Base-by-base conservation (phyloP, 176 grass and related monocot genomes). In the Cenchrus purpureus region DNA sequence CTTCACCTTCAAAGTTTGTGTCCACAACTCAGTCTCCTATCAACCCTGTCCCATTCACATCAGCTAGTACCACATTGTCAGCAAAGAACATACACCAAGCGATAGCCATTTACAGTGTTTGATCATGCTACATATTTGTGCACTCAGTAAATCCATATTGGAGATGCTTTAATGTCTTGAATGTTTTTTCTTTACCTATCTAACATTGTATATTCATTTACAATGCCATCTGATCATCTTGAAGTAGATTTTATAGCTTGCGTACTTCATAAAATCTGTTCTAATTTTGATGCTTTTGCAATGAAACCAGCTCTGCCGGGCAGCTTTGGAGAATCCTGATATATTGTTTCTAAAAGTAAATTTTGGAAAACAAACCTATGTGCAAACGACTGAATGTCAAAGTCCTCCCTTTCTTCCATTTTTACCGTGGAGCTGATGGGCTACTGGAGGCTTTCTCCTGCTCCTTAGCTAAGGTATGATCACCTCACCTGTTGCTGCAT, bases 351-450 rank as follows among this genome's bases (percentile, higher is more conserved):
- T 99, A 42, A 99, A 99, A 81, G 90, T 99, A 62, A 99, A 99
- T 78, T 99, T 99, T 76, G 97, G 93, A 99, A 94, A 99, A 99
- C 83, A 99, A 99, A 87, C 97, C 93, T 34, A 99, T 99, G 97
- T 99, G 97, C 76, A 99, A 95, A 91, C 89, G 97, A 73, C 74
- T 99, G 75, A 99, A 99, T 84, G 97, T 99, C 19, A 99, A 91
- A 82, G 93, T 95, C 40, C 97, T 99, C 89, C 97, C 97, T 61
- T 95, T 88, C 84, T 99, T 91, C 76, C 97, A 99, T 84, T 99
- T 99, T 82, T 99, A 99, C 28, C 91, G 97, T 63, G 97, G 97
- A 82, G 90, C 97, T 71, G 93, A 96, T 87, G 97, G 97, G 46
- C 93, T 79, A 65, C 82, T 99, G 34, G 93, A 94, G 87, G 89